Evolutionary conservation across 176 grass and related monocot species (phyloP).

Genomic region (Themeda triandra): DNA sequence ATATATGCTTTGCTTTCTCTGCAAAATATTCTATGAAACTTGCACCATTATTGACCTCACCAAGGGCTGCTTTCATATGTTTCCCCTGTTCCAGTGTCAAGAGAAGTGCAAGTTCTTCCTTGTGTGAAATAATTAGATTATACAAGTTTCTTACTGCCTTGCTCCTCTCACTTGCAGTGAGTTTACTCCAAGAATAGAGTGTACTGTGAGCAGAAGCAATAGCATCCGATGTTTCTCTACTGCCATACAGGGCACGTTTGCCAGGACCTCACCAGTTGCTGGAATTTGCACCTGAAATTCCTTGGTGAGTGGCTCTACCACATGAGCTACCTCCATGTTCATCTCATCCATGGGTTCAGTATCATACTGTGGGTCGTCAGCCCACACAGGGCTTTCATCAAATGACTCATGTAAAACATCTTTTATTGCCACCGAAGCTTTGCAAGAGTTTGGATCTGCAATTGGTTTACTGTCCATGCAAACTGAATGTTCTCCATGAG

Average conservation of each 20-base stretch:
- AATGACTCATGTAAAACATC: no score
- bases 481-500: no score
- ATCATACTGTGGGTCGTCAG: no score
- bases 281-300: conserved; percentile 72
- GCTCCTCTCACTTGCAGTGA: conserved; percentile 87
- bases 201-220: conserved; percentile 79
- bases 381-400: no score
- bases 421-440: no score
- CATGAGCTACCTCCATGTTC: no score
- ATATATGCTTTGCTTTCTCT: conserved; percentile 92
- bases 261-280: conserved; percentile 85
- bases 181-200: conserved; percentile 86
- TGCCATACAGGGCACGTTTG: conserved; percentile 83
- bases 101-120: conserved; percentile 90
- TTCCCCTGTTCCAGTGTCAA: conserved; percentile 95
- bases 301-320: no score
- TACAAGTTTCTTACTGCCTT: conserved; percentile 94
- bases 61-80: conserved; percentile 89
- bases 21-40: conserved; percentile 92
- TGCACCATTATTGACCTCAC: conserved; percentile 93
- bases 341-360: no score
- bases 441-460: no score
- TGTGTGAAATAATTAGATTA: conserved; percentile 87
- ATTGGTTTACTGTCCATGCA: no score
- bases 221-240: conserved; percentile 82